Evolutionary conservation across 2,329 filamentous ascomycete genomes (phyloP).

Genomic region (Cladosporium cucumerinum): DNA sequence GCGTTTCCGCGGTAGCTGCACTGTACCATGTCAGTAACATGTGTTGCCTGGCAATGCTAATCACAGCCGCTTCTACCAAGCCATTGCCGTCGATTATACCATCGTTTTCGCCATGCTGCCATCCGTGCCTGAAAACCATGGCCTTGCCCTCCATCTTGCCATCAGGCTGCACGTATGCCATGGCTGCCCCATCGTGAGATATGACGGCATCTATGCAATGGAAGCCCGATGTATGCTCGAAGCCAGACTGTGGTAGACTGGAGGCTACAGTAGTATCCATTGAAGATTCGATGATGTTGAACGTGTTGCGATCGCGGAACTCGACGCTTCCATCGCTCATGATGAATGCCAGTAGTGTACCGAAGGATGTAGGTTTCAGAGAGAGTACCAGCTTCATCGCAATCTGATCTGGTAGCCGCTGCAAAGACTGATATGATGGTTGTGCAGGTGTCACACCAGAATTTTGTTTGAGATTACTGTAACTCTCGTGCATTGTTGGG

Average conservation of each 20-base stretch:
- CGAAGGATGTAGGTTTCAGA: constrained; percentile 65
- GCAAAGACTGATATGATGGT: constrained; percentile 47
- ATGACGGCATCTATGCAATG: constrained; percentile 48
- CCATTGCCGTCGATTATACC: constrained; percentile 26
- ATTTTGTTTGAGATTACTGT: constrained; percentile 33
- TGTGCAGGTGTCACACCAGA: constrained; percentile 20
- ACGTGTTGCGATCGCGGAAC: constrained; percentile 68
- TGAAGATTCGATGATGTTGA: constrained; percentile 54
- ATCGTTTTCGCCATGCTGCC: constrained; percentile 28
- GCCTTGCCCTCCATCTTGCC: constrained; percentile 37
- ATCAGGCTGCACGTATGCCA: constrained; percentile 44
- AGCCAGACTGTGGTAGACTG: constrained; percentile 73
- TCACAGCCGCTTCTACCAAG: constrained; percentile 31
- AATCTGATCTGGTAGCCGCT: constrained; percentile 64
- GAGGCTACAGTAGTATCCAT: constrained; percentile 63
- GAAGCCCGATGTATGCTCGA: constrained; percentile 64
- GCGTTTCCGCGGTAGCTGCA: constrained; percentile 48
- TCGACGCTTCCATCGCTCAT: constrained; percentile 80
- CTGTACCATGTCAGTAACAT: constrained; percentile 40
- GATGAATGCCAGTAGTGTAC: constrained; percentile 67
- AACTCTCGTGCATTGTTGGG: constrained; percentile 35
- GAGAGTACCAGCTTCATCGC: constrained; percentile 69
- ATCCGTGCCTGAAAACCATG: constrained; percentile 30
- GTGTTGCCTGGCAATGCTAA: constrained; percentile 35
- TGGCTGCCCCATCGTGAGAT: constrained; percentile 48